phyloP scores from a whole-genome alignment of 2,329 filamentous ascomycete genomes.

The Fusarium decemcellulare region DNA sequence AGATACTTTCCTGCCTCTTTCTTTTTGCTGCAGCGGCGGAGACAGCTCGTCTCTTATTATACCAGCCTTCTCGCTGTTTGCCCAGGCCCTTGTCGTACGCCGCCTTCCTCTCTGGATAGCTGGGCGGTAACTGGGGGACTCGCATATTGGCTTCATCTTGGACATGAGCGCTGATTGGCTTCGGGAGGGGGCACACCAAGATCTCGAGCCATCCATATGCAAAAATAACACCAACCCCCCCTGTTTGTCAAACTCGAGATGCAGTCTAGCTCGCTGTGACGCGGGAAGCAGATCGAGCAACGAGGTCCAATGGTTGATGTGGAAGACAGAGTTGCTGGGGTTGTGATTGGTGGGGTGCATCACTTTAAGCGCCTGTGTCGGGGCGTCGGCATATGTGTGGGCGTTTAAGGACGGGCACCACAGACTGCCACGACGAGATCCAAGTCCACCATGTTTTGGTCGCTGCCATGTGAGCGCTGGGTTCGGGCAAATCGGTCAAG shows the following conservation, averaged over 20 bases:
- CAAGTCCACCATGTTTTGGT: slow-evolving; percentile 7
- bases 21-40: slow-evolving; percentile 22
- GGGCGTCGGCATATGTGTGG: slow-evolving; percentile 34
- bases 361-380: slow-evolving; percentile 40
- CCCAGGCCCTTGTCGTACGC: slow-evolving; percentile 23
- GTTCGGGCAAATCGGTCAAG: not conserved
- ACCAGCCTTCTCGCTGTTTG: slow-evolving; percentile 31
- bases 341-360: slow-evolving; percentile 33
- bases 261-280: slow-evolving; percentile 34
- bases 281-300: slow-evolving; percentile 25
- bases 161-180: slow-evolving; percentile 8
- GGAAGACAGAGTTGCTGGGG: slow-evolving; percentile 10
- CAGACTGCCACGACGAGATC: slow-evolving; percentile 20
- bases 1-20: slow-evolving; percentile 38
- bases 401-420: slow-evolving; percentile 32
- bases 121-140: slow-evolving; percentile 26
- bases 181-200: not conserved
- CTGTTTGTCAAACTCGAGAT: slow-evolving; percentile 13
- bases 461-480: slow-evolving; percentile 29
- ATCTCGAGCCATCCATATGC: slow-evolving; percentile 10
- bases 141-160: not conserved
- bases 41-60: slow-evolving; percentile 46
- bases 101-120: slow-evolving; percentile 5
- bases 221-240: slow-evolving; percentile 37
- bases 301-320: slow-evolving; percentile 32